Base-by-base conservation (phyloP, 805 yeast genomes). In the Starmerella bacillaris region DNA sequence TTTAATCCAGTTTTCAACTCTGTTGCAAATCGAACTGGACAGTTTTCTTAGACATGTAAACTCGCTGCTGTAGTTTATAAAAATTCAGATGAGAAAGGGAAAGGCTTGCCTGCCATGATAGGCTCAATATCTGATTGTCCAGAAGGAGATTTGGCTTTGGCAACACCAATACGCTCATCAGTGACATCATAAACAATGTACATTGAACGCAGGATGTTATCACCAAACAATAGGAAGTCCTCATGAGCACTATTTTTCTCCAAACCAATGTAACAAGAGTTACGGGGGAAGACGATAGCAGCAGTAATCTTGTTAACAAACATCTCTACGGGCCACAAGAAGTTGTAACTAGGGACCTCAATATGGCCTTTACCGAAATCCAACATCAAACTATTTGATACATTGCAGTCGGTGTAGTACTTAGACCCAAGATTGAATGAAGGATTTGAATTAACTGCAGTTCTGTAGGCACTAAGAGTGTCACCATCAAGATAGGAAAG, bases 101-200 rank as follows among this genome's bases (percentile, higher is more conserved):
- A 44, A 4, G 46, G 43, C 30, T 36, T 40, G 3, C 43, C 43
- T 2, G 50, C 42, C 8, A 27, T 16, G 21, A 50, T 50, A 9
- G 51, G 46, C 45, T 50, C 49, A 30, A 50, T 39, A 18, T 41
- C 31, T 5, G 50, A 41, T 21, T 44, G 34, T 15, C 45, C 47
- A 3, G 40, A 35, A 35, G 45, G 32, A 18, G 45, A 39, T 31
- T 40, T 44, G 17, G 61, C 60, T 44, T 62, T 67, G 11, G 70
- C 78, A 33, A 75, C 40, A 2, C 75, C 70, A 24, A 75, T 60
- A 40, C 67, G 60, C 31, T 54, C 55, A 43, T 63, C 65, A 18
- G 71, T 74, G 39, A 73, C 55, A 50, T 76, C 78, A 51, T 66
- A 72, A 11, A 73, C 79, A 18, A 69, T 57, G 51, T 75, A 76